phyloP scores from a whole-genome alignment of 441 rosid species.

The Adansonia grandidieri region DNA sequence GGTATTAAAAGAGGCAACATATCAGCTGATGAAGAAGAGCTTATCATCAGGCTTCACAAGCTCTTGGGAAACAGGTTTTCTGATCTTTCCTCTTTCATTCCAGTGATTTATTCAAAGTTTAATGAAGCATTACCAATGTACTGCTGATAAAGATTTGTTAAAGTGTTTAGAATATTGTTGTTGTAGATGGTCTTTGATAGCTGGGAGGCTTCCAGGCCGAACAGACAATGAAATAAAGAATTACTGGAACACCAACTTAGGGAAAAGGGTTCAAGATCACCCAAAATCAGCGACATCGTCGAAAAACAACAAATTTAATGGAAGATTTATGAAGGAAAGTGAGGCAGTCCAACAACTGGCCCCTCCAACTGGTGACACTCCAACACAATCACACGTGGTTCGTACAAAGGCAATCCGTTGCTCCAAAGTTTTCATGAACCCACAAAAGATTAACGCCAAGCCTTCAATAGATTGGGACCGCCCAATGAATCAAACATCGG shows the following conservation, averaged over 20 bases:
- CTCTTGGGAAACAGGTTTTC: slow-evolving; percentile 45
- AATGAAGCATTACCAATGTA: too few species aligned
- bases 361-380: neutral
- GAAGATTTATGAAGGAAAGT: neutral
- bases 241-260: slow-evolving; percentile 35
- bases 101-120: too few species aligned
- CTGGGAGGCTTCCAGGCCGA: slow-evolving; percentile 50
- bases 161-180: neutral
- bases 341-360: neutral
- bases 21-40: slow-evolving; percentile 48
- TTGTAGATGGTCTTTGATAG: slow-evolving; percentile 49
- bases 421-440: slow-evolving; percentile 28
- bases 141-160: too few species aligned
- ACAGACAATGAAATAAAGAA: slow-evolving; percentile 22
- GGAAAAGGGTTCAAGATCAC: slow-evolving; percentile 29
- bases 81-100: too few species aligned
- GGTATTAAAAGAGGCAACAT: slow-evolving; percentile 56
- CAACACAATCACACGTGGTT: slow-evolving; percentile 18
- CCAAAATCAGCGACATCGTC: neutral
- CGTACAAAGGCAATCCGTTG: slow-evolving; percentile 35
- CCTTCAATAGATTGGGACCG: neutral
- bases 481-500: neutral
- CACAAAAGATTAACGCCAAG: neutral
- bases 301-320: neutral
- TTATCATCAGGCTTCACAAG: slow-evolving; percentile 51